Conservation (phyloP, 306 rosid species). For the Abrus precatorius region DNA sequence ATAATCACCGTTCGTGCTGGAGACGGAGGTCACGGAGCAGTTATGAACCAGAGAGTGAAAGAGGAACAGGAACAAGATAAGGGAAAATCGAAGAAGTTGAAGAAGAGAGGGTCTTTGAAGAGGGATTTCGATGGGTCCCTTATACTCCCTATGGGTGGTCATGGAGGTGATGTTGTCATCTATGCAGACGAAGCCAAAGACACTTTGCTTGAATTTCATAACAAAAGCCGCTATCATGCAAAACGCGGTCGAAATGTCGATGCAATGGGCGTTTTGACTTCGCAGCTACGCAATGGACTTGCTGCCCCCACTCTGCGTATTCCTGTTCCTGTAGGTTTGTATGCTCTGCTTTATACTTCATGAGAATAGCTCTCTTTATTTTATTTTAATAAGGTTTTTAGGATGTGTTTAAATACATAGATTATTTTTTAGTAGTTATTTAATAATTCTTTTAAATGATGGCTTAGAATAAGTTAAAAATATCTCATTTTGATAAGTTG, state of each 20-base stretch:
- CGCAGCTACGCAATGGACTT: slow-evolving; percentile 69
- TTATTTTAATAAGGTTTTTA: no score
- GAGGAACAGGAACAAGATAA: slow-evolving; percentile 38
- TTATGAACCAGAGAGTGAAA: slow-evolving; percentile 58
- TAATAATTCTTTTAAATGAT: no score
- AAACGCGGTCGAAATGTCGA: slow-evolving; percentile 93
- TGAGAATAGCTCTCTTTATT: no score
- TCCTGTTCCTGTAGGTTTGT: slow-evolving; percentile 97
- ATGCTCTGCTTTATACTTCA: slow-evolving; percentile 3
- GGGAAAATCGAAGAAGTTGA: slow-evolving; percentile 48
- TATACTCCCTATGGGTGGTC: slow-evolving; percentile 83
- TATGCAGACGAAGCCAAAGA: slow-evolving; percentile 80
- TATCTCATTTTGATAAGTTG: no score
- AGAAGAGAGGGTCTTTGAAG: slow-evolving; percentile 63
- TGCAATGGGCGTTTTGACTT: slow-evolving; percentile 79
- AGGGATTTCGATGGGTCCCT: slow-evolving; percentile 89
- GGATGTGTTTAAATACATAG: no score
- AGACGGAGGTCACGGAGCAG: slow-evolving; percentile 90
- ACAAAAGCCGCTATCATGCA: slow-evolving; percentile 61
- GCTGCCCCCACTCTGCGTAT: slow-evolving; percentile 78
- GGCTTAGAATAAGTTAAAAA: no score
- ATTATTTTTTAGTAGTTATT: no score
- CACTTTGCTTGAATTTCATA: slow-evolving; percentile 74
- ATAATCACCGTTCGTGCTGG: slow-evolving; percentile 85
- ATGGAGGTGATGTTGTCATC: slow-evolving; percentile 92